A percentile compares a stretch with the other conserved stretches of the same genome.
Evolutionary conservation across 2,329 filamentous ascomycete genomes (phyloP).

Genomic region (Fulvia fulva): DNA sequence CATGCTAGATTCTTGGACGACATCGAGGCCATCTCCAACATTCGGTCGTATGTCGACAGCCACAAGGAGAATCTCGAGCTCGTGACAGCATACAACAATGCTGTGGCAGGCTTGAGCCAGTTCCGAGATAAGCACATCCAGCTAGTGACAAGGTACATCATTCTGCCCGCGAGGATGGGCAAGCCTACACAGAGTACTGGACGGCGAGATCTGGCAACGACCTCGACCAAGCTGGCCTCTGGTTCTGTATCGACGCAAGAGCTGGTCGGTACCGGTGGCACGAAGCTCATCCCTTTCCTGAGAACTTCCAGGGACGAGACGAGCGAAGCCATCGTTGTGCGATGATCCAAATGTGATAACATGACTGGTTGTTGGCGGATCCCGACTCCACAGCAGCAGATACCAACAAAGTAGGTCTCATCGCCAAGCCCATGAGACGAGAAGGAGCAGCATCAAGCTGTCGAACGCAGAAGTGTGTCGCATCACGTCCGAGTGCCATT

Average conservation of each 20-base stretch:
- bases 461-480: too few species aligned
- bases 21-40: slow-evolving; percentile 43
- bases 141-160: slow-evolving; percentile 52
- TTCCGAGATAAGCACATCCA: slow-evolving; percentile 53
- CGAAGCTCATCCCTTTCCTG: slow-evolving; percentile 51
- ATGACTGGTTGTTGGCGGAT: too few species aligned
- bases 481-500: too few species aligned
- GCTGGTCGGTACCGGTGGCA: slow-evolving; percentile 50
- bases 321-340: slow-evolving; percentile 18
- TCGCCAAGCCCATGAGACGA: too few species aligned
- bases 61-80: slow-evolving; percentile 35
- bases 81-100: slow-evolving; percentile 44
- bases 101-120: slow-evolving; percentile 41
- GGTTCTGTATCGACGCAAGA: slow-evolving; percentile 34
- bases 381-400: too few species aligned
- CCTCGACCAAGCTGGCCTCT: slow-evolving; percentile 38
- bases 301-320: slow-evolving; percentile 52
- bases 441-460: too few species aligned
- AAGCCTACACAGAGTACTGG: slow-evolving; percentile 25
- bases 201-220: slow-evolving; percentile 43
- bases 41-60: slow-evolving; percentile 43
- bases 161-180: slow-evolving; percentile 37
- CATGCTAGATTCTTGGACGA: slow-evolving; percentile 50
- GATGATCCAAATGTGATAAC: too few species aligned
- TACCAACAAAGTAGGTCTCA: too few species aligned